A percentile compares a stretch with the other conserved stretches of the same genome.
Conservation (phyloP, 805 yeast species). For the Millerozyma acaciae region DNA sequence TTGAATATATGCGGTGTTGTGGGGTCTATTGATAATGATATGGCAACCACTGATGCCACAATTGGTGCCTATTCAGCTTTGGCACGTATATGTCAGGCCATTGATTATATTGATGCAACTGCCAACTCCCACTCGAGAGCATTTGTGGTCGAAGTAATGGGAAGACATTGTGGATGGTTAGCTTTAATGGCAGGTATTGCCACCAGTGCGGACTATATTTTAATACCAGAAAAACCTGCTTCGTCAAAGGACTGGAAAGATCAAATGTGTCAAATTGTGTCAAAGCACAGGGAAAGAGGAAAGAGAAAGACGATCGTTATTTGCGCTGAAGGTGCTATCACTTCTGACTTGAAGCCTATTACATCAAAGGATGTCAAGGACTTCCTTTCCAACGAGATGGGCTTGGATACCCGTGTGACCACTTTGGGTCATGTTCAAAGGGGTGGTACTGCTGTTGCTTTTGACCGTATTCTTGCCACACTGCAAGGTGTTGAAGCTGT, state of each 20-base stretch:
- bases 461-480: slow-evolving; percentile 86
- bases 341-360: slow-evolving; percentile 73
- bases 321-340: slow-evolving; percentile 98
- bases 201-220: slow-evolving; percentile 90
- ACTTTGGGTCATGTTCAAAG: slow-evolving; percentile 97
- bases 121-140: slow-evolving; percentile 97
- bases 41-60: slow-evolving; percentile 95
- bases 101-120: slow-evolving; percentile 96
- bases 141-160: slow-evolving; percentile 97
- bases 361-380: slow-evolving; percentile 77
- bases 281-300: slow-evolving; percentile 79
- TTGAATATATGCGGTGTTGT: slow-evolving; percentile 91
- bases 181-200: slow-evolving; percentile 97
- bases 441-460: slow-evolving; percentile 98
- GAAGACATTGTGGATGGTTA: slow-evolving; percentile 99
- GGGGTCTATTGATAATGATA: slow-evolving; percentile 97
- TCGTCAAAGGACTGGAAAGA: slow-evolving; percentile 70
- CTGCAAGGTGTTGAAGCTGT: slow-evolving; percentile 98
- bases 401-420: slow-evolving; percentile 92
- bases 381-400: slow-evolving; percentile 68
- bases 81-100: slow-evolving; percentile 88
- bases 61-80: slow-evolving; percentile 95
- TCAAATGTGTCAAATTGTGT: slow-evolving; percentile 70
- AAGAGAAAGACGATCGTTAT: slow-evolving; percentile 93
- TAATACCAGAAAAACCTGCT: slow-evolving; percentile 94